Percentiles rank a stretch among this genome's conserved stretches.
Evolutionary conservation across 208 protist genomes (phyloP).

Genomic region (Phytomonas francai): DNA sequence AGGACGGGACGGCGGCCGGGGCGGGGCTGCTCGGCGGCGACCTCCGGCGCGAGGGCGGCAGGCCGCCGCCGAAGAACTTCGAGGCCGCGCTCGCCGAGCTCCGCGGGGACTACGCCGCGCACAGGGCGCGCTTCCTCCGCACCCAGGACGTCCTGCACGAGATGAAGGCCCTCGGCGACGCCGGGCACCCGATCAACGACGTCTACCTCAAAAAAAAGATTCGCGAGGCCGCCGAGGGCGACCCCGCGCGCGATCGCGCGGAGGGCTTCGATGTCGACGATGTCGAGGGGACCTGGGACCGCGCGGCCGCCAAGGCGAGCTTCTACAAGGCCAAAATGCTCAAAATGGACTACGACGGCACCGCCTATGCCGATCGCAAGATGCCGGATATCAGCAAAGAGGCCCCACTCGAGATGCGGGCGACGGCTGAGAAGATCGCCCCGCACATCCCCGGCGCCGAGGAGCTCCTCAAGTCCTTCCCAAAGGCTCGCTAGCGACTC

Average conservation of each 20-base stretch:
- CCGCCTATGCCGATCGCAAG: conserved; percentile 32
- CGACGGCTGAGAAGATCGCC: conserved; percentile 70
- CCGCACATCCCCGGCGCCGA: conserved; percentile 81
- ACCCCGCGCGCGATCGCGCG: conserved; percentile 32
- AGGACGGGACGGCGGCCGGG: conserved; percentile 10
- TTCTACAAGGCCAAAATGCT: conserved; percentile 85
- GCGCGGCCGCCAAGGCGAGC: conserved; percentile 64
- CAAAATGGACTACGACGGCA: conserved; percentile 86
- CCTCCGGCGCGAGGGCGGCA: conserved; percentile 12
- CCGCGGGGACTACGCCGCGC: conserved; percentile 42
- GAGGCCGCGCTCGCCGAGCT: conserved; percentile 30
- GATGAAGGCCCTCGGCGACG: conserved; percentile 65
- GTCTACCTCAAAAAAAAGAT: conserved; percentile 75
- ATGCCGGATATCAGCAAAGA: conserved; percentile 74
- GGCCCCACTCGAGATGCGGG: conserved; percentile 76
- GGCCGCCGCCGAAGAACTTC: neutral
- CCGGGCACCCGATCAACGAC: conserved; percentile 66
- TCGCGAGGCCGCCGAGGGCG: conserved; percentile 19
- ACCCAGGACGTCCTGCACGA: conserved; percentile 68
- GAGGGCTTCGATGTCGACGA: conserved; percentile 72
- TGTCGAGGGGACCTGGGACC: conserved; percentile 78
- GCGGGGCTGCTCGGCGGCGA: conserved; percentile 27
- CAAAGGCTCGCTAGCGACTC: conserved; percentile 14
- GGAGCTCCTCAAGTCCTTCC: conserved; percentile 63
- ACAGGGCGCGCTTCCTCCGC: conserved; percentile 75